phyloP scores from a whole-genome alignment of 1,139 yeast genomes.

The Pichia sp. region DNA sequence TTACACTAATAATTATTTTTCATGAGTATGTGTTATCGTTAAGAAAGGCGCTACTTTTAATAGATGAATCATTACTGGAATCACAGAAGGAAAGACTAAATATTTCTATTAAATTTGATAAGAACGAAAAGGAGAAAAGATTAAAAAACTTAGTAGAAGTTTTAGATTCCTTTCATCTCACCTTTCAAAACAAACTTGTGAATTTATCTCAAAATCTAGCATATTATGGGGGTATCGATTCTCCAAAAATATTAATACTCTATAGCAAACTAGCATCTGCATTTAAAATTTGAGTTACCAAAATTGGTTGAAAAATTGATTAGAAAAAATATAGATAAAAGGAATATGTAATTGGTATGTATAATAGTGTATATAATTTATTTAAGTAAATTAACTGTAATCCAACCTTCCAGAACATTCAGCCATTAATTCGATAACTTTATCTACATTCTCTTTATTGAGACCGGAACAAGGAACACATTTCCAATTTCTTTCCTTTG shows the following conservation, averaged over 20 bases:
- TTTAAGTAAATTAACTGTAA: neutral
- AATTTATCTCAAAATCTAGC: constrained; percentile 51
- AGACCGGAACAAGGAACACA: constrained; percentile 81
- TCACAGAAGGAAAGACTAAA: constrained; percentile 26
- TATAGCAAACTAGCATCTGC: constrained; percentile 17
- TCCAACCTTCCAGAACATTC: constrained; percentile 41
- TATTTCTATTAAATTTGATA: constrained; percentile 1
- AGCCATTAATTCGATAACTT: constrained; percentile 65
- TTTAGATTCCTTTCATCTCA: constrained; percentile 45
- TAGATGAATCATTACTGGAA: constrained; percentile 42
- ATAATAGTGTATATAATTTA: neutral
- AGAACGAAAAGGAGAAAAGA: constrained; percentile 9
- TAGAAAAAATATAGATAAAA: neutral
- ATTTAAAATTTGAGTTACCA: constrained; percentile 9
- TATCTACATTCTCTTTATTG: constrained; percentile 63
- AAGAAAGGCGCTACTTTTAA: constrained; percentile 48
- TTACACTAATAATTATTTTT: constrained; percentile 46
- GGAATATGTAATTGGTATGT: neutral
- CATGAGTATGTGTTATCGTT: constrained; percentile 50
- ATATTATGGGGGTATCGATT: constrained; percentile 58
- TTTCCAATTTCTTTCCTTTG: constrained; percentile 48
- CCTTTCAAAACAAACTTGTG: constrained; percentile 48
- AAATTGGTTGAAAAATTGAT: neutral
- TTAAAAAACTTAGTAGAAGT: constrained; percentile 42
- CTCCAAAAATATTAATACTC: constrained; percentile 48